Percentiles rank a stretch among this genome's conserved stretches.
phyloP scores from a whole-genome alignment of 345 rosid species.

The Hevea brasiliensis region DNA sequence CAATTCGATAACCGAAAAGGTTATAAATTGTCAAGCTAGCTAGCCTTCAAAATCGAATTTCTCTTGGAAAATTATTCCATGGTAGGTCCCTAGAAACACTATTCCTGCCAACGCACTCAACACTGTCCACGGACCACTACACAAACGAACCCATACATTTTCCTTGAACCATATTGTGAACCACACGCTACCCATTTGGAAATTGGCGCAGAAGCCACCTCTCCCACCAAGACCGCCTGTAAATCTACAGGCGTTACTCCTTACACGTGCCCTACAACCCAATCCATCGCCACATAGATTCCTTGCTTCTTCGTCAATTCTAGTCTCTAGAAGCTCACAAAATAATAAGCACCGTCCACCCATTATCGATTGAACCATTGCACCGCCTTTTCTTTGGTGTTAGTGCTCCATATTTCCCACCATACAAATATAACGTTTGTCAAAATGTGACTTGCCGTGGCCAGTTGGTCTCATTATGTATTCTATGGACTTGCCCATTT shows the following conservation, averaged over 20 bases:
- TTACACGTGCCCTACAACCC: not conserved
- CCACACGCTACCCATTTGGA: not conserved
- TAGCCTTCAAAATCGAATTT: too few relatives aligned
- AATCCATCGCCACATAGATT: not conserved
- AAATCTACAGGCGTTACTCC: not conserved
- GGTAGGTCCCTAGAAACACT: not conserved
- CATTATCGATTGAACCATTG: not conserved
- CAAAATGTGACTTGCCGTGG: not conserved
- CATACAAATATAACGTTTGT: not conserved
- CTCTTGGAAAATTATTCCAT: too few relatives aligned
- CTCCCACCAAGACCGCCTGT: not conserved
- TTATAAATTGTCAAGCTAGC: too few relatives aligned
- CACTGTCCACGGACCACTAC: not conserved
- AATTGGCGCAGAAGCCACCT: not conserved
- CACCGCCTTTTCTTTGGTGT: not conserved
- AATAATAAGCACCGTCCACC: not conserved
- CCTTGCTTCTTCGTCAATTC: not conserved
- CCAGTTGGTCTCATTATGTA: not conserved
- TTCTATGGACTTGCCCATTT: too few relatives aligned
- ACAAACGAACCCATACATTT: too few relatives aligned
- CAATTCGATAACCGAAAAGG: too few relatives aligned
- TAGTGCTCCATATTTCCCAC: not conserved
- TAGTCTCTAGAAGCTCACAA: not conserved
- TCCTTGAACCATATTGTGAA: too few relatives aligned
- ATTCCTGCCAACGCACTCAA: constrained; percentile 1